Evolutionary conservation across 495 filamentous ascomycete species (phyloP).

Genomic region (Talaromyces wortmannii): DNA sequence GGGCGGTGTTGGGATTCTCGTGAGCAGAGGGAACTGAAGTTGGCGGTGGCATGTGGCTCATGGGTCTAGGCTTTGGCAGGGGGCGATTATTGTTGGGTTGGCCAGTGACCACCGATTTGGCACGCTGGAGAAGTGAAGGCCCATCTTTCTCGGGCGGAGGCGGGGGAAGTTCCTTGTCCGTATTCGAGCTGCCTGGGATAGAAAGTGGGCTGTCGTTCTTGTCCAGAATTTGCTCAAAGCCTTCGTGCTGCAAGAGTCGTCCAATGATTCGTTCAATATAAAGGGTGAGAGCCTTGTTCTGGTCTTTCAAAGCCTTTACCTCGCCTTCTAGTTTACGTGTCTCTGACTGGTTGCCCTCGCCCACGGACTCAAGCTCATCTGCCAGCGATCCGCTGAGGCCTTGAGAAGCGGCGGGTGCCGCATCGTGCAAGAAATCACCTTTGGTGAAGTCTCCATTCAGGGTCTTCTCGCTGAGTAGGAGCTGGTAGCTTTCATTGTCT

Average conservation of each 20-base stretch:
- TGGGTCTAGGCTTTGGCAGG: slow-evolving; percentile 51
- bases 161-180: slow-evolving; percentile 80
- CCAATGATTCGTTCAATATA: slow-evolving; percentile 99
- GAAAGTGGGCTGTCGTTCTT: slow-evolving; percentile 26
- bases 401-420: slow-evolving; percentile 28
- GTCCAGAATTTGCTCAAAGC: slow-evolving; percentile 81
- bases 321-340: slow-evolving; percentile 69
- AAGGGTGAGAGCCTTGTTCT: slow-evolving; percentile 92
- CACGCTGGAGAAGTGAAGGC: slow-evolving; percentile 60
- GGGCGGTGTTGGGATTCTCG: slow-evolving; percentile 73
- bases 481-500: slow-evolving; percentile 96
- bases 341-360: slow-evolving; percentile 48
- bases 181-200: slow-evolving; percentile 15
- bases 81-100: slow-evolving; percentile 21
- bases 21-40: slow-evolving; percentile 40
- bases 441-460: slow-evolving; percentile 89
- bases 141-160: slow-evolving; percentile 62
- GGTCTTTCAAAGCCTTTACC: slow-evolving; percentile 74
- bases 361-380: slow-evolving; percentile 72
- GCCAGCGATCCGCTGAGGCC: slow-evolving; percentile 58
- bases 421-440: slow-evolving; percentile 67
- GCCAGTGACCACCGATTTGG: slow-evolving; percentile 58
- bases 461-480: slow-evolving; percentile 87
- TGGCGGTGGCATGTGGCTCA: slow-evolving; percentile 51
- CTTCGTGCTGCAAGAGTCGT: slow-evolving; percentile 85